These are phyloP conservation scores for Rhodotorula graminis DNA, from an alignment of 768 basidiomycete species.

Conservation along the genomic window DNA sequence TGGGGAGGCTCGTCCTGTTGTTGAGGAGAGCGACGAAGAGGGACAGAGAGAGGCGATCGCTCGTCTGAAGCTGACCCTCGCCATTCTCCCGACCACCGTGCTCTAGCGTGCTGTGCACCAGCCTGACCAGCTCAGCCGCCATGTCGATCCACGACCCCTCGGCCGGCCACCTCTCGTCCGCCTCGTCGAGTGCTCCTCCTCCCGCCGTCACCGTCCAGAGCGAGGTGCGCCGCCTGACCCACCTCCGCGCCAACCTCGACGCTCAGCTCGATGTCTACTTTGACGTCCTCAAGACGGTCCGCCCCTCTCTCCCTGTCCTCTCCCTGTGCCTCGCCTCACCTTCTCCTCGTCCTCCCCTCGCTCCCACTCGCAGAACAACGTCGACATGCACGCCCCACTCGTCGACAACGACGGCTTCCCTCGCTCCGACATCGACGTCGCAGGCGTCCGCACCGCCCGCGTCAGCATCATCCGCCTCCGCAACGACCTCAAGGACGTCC, in stretches of 20 bases:
- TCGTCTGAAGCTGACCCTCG: too few species aligned
- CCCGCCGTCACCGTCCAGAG: conserved; percentile 3
- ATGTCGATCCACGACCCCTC: conserved; percentile 9
- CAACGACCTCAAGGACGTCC: conserved; percentile 67
- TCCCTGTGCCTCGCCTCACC: neutral
- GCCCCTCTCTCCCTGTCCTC: neutral
- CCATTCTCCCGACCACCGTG: too few species aligned
- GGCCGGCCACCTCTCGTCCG: neutral
- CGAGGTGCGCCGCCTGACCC: conserved; percentile 8
- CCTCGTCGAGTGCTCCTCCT: neutral
- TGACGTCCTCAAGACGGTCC: conserved; percentile 15
- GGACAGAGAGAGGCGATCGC: neutral
- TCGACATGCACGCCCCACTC: conserved; percentile 66
- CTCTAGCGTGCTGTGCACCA: too few species aligned
- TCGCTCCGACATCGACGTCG: conserved; percentile 70
- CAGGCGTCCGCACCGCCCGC: conserved; percentile 68
- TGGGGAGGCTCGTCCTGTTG: too few species aligned
- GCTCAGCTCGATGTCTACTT: conserved; percentile 22
- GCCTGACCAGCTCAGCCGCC: neutral
- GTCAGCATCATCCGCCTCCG: conserved; percentile 71
- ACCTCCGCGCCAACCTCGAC: conserved; percentile 1
- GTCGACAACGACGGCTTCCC: conserved; percentile 87
- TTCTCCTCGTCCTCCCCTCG: too few species aligned
- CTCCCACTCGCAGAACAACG: conserved; percentile 51
- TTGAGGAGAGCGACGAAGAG: neutral